Percentiles rank a stretch among this genome's conserved stretches.
phyloP scores from a whole-genome alignment of 2,329 filamentous ascomycete species.

The Alternaria rosae region DNA sequence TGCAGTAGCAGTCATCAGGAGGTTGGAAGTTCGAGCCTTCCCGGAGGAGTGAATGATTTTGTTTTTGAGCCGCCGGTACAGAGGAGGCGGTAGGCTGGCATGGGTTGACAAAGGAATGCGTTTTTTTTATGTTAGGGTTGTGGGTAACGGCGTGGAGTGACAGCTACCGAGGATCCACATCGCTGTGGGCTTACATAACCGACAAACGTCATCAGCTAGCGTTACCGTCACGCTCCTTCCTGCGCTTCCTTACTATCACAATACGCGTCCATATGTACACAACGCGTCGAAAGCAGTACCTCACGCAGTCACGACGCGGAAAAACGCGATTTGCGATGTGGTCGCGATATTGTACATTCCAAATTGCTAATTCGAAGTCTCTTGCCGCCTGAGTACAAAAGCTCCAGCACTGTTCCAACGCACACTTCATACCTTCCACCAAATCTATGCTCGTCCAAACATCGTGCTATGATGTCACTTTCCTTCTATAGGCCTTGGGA shows the following conservation, averaged over 20 bases:
- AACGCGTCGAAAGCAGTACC: neutral
- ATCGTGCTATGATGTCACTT: neutral
- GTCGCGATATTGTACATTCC: neutral
- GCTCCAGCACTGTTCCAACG: neutral
- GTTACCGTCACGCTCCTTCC: neutral
- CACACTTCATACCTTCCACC: neutral
- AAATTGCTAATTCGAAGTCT: neutral
- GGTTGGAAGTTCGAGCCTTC: conserved; percentile 46
- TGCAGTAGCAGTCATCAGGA: conserved; percentile 31
- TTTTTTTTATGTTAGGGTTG: conserved; percentile 1
- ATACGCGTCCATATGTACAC: neutral
- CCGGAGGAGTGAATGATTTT: conserved; percentile 38
- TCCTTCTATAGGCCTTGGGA: neutral
- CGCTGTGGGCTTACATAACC: neutral
- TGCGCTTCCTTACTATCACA: neutral
- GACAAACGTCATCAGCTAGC: neutral
- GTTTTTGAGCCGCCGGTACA: neutral
- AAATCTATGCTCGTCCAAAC: neutral
- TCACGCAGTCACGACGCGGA: neutral
- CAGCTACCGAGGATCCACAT: neutral
- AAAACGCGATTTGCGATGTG: neutral
- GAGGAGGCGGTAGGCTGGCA: neutral
- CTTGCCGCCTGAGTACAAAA: neutral
- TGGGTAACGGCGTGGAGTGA: neutral
- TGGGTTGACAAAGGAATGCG: neutral